Conservation (phyloP, 2,329 filamentous ascomycete genomes). For the Domatiomyces globalis region DNA sequence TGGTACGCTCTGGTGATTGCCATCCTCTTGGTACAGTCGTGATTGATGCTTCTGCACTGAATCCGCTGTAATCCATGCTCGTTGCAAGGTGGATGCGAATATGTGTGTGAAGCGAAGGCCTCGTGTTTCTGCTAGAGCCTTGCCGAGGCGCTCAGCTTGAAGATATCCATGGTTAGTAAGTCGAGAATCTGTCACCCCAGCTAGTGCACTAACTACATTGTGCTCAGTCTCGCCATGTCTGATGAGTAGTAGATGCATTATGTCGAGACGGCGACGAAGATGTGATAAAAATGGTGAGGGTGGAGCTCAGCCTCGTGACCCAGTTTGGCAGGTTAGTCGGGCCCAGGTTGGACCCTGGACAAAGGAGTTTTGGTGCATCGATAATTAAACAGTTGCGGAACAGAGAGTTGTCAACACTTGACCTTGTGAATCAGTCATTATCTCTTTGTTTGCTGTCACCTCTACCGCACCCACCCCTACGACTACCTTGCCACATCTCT, state of each 20-base stretch:
- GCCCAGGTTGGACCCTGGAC: background rate
- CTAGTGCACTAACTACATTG: conserved; percentile 54
- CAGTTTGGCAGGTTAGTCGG: background rate
- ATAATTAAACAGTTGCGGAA: background rate
- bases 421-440: background rate
- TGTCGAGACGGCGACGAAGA: background rate
- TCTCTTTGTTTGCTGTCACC: background rate
- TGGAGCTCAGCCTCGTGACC: background rate
- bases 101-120: conserved; percentile 54
- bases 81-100: conserved; percentile 64
- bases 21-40: background rate
- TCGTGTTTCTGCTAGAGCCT: conserved; percentile 46
- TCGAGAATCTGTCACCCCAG: conserved; percentile 64
- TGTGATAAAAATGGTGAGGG: background rate
- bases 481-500: background rate
- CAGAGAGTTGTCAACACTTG: background rate
- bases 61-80: conserved; percentile 58
- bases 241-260: conserved; percentile 58
- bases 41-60: conserved; percentile 47
- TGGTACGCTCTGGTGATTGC: conserved; percentile 1
- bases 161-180: conserved; percentile 70
- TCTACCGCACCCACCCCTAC: background rate
- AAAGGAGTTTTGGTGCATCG: background rate
- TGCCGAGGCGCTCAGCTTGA: conserved; percentile 58
- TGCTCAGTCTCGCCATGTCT: conserved; percentile 84